Conservation (phyloP, 129 eudicot species). For the Flaveria linearis region DNA sequence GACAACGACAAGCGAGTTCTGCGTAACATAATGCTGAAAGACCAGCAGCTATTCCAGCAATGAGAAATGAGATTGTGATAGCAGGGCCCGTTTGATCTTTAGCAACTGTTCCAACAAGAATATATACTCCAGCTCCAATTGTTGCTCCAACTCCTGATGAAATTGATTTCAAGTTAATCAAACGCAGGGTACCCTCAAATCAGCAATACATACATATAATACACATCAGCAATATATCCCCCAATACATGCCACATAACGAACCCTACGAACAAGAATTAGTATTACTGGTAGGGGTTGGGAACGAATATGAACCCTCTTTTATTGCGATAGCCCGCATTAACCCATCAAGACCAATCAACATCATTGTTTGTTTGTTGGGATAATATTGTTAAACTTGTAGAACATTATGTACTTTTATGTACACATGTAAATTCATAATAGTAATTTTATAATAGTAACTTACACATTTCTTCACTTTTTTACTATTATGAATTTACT, state of each 20-base stretch:
- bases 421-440: too few relatives aligned
- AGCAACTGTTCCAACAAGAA: conserved; percentile 96
- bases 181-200: background rate
- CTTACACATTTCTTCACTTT: too few relatives aligned
- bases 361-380: too few relatives aligned
- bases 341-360: too few relatives aligned
- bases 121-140: conserved; percentile 97
- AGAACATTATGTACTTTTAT: too few relatives aligned
- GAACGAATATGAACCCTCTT: too few relatives aligned
- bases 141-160: conserved; percentile 93
- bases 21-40: conserved; percentile 99
- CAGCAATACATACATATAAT: conserved; percentile 6
- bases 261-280: background rate
- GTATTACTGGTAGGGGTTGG: background rate
- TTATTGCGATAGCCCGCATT: too few relatives aligned
- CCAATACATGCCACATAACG: background rate
- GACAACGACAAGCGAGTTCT: conserved; percentile 98
- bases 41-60: conserved; percentile 99
- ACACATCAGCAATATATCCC: background rate
- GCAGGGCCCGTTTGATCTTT: conserved; percentile 98
- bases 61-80: conserved; percentile 81
- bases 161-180: conserved; percentile 4
- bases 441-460: too few relatives aligned
- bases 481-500: too few relatives aligned
- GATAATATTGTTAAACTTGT: too few relatives aligned